A percentile compares a stretch with the other conserved stretches of the same genome.
These are phyloP conservation scores for Aspergillus chevalieri DNA, from an alignment of 2,329 filamentous ascomycete genomes.

Conservation along the genomic window DNA sequence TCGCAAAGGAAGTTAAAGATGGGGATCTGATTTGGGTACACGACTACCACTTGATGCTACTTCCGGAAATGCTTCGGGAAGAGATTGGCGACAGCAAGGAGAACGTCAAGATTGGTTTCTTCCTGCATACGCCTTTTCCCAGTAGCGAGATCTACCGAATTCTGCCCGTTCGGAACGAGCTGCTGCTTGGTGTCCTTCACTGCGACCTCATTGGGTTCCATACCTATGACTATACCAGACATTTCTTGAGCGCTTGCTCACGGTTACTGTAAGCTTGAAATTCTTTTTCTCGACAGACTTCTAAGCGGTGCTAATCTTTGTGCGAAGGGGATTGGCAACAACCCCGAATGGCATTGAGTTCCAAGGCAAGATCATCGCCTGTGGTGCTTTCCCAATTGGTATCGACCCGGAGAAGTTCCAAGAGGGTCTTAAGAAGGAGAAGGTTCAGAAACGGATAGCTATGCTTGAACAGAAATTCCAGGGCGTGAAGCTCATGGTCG, in stretches of 20 bases:
- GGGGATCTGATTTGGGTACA: constrained; percentile 97
- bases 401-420: constrained; percentile 97
- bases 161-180: constrained; percentile 81
- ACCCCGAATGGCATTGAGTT: constrained; percentile 92
- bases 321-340: constrained; percentile 49
- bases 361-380: constrained; percentile 78
- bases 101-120: constrained; percentile 97
- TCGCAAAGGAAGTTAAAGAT: constrained; percentile 81
- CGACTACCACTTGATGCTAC: constrained; percentile 96
- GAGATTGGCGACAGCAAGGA: constrained; percentile 74
- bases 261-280: constrained; percentile 65
- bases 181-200: constrained; percentile 79
- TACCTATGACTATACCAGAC: constrained; percentile 97
- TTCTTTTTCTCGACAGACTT: background rate
- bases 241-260: constrained; percentile 95
- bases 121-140: constrained; percentile 94
- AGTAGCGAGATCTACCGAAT: constrained; percentile 97
- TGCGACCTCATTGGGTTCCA: constrained; percentile 97
- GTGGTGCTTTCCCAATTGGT: constrained; percentile 94
- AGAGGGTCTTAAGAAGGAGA: constrained; percentile 76
- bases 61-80: constrained; percentile 90
- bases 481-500: constrained; percentile 92
- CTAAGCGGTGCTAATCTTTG: constrained; percentile 7
- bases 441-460: constrained; percentile 80
- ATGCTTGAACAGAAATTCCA: constrained; percentile 85